A percentile compares a stretch with the other conserved stretches of the same genome.
Evolutionary conservation across 208 protist species (phyloP).

Genomic region (Wallacemonas sp.): DNA sequence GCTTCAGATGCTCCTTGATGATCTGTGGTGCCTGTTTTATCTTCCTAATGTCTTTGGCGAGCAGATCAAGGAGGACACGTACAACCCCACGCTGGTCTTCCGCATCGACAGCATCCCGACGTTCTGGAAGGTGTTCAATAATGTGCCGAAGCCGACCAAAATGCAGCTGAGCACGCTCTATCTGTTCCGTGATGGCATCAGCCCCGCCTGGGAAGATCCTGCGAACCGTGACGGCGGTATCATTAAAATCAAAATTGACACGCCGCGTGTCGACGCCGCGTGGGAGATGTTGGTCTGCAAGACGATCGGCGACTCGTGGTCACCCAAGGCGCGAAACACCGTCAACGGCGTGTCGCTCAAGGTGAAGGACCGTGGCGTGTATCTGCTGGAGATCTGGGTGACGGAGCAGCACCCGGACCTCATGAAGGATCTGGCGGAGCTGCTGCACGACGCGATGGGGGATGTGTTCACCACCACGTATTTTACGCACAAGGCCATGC

Average conservation of each 20-base stretch:
- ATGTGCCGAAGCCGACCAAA: slow-evolving; percentile 79
- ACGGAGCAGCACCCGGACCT: slow-evolving; percentile 59
- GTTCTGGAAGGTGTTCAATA: slow-evolving; percentile 94
- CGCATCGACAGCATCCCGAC: slow-evolving; percentile 76
- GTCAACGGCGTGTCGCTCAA: slow-evolving; percentile 85
- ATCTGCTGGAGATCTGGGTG: slow-evolving; percentile 84
- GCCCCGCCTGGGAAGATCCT: slow-evolving; percentile 95
- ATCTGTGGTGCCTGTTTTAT: slow-evolving; percentile 85
- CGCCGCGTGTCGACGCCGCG: slow-evolving; percentile 57
- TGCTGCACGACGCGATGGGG: slow-evolving; percentile 57
- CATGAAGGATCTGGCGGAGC: slow-evolving; percentile 57
- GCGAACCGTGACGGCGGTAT: slow-evolving; percentile 90
- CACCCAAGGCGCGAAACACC: slow-evolving; percentile 49
- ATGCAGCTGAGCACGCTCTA: slow-evolving; percentile 89
- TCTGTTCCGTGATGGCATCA: slow-evolving; percentile 94
- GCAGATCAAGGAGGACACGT: slow-evolving; percentile 70
- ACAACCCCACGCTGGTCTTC: slow-evolving; percentile 82
- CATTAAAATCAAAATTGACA: slow-evolving; percentile 48
- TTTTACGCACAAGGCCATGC: slow-evolving; percentile 53
- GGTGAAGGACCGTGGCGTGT: slow-evolving; percentile 56
- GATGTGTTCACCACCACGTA: slow-evolving; percentile 53
- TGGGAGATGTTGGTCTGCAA: slow-evolving; percentile 82
- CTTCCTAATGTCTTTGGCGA: slow-evolving; percentile 44
- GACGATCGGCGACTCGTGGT: slow-evolving; percentile 85
- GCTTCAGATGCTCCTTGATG: slow-evolving; percentile 62